Percentiles rank a stretch among this genome's conserved stretches.
These are phyloP conservation scores for Rostrohypoxylon terebratum DNA, from an alignment of 495 filamentous ascomycete genomes.

Conservation along the genomic window DNA sequence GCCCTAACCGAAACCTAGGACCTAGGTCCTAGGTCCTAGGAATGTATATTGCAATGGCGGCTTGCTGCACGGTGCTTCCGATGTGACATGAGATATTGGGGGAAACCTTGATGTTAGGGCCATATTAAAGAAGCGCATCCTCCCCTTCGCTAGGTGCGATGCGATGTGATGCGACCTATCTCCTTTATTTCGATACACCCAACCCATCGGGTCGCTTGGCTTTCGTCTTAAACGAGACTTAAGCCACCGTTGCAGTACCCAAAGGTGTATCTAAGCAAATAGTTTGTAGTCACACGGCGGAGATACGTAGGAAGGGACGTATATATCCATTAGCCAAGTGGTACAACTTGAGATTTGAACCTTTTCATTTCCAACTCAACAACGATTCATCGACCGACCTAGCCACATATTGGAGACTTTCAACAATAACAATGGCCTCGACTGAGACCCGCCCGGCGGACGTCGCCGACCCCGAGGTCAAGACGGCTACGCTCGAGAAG, in stretches of 20 bases:
- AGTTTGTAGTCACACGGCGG: background rate
- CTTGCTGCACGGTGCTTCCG: constrained; percentile 25
- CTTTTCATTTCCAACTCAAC: background rate
- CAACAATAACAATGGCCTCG: constrained; percentile 39
- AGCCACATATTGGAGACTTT: background rate
- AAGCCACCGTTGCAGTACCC: background rate
- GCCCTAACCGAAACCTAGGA: constrained; percentile 7
- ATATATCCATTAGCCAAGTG: background rate
- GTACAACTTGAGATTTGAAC: background rate
- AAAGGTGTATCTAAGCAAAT: background rate
- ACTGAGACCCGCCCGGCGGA: constrained; percentile 34
- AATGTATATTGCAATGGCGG: constrained; percentile 14
- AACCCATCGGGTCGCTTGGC: constrained; percentile 22
- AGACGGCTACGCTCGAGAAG: constrained; percentile 27
- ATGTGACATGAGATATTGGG: constrained; percentile 27
- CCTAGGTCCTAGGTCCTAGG: background rate
- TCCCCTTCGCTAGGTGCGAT: constrained; percentile 2
- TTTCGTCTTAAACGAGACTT: constrained; percentile 30
- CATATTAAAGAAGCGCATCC: constrained; percentile 28
- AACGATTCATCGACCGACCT: background rate
- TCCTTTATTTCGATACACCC: constrained; percentile 7
- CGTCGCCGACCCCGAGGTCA: constrained; percentile 34
- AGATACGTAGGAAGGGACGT: background rate
- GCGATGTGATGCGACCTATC: constrained; percentile 7
- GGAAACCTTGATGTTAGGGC: background rate